phyloP scores from a whole-genome alignment of 2,329 filamentous ascomycete species.

The Fonsecaea erecta region DNA sequence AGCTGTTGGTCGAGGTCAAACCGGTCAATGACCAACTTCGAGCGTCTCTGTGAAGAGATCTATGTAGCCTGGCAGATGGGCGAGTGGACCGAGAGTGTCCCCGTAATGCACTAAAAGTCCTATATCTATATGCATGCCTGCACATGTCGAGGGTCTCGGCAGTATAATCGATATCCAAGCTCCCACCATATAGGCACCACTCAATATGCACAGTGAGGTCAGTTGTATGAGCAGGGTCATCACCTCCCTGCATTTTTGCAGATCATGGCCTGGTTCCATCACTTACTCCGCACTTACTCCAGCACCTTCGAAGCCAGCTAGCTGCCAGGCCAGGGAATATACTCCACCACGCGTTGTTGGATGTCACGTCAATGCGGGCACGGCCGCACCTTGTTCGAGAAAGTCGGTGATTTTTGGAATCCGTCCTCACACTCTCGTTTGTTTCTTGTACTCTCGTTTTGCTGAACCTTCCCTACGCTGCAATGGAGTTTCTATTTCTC shows the following conservation, averaged over 20 bases:
- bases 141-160: background rate
- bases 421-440: too few relatives aligned
- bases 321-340: background rate
- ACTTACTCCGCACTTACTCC: background rate
- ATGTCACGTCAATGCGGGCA: slow-evolving; percentile 13
- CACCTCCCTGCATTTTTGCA: background rate
- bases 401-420: too few relatives aligned
- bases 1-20: slow-evolving; percentile 56
- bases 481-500: background rate
- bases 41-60: slow-evolving; percentile 20
- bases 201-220: slow-evolving; percentile 14
- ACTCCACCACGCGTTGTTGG: background rate
- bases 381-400: background rate
- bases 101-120: slow-evolving; percentile 1
- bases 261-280: background rate
- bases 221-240: background rate
- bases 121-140: background rate
- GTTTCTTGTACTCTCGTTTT: background rate
- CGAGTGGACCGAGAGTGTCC: background rate
- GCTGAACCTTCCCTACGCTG: background rate
- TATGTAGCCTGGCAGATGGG: background rate
- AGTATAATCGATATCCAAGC: too few relatives aligned
- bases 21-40: slow-evolving; percentile 39
- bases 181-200: too few relatives aligned
- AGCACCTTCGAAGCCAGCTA: background rate